phyloP scores from a whole-genome alignment of 768 basidiomycete species.

The Rhizopogon roseolus region DNA sequence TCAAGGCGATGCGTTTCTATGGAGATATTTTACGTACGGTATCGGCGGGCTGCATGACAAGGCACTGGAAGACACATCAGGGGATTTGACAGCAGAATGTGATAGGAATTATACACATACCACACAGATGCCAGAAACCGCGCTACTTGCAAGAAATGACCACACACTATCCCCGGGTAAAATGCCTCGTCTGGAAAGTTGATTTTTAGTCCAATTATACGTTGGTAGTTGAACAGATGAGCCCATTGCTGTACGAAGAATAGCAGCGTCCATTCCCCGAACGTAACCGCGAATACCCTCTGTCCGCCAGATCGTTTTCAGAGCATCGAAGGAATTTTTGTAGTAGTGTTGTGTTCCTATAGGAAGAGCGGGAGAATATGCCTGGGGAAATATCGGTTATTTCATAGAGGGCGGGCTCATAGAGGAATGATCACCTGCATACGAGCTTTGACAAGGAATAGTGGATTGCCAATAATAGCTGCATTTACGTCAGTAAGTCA shows the following conservation, averaged over 20 bases:
- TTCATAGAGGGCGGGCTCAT: not conserved
- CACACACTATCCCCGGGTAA: slow-evolving; percentile 72
- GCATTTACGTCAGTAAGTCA: not conserved
- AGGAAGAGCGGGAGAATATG: slow-evolving; percentile 91
- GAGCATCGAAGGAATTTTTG: slow-evolving; percentile 76
- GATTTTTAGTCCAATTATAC: slow-evolving; percentile 89
- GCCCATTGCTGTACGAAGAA: slow-evolving; percentile 92
- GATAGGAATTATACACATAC: slow-evolving; percentile 40
- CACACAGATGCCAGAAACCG: slow-evolving; percentile 88
- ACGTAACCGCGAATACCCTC: slow-evolving; percentile 80
- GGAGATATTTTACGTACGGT: slow-evolving; percentile 48
- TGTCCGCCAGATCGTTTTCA: slow-evolving; percentile 70
- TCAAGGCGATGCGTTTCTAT: not conserved
- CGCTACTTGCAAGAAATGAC: slow-evolving; percentile 86
- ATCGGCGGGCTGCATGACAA: slow-evolving; percentile 94
- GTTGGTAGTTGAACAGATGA: slow-evolving; percentile 94
- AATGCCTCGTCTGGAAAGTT: slow-evolving; percentile 63
- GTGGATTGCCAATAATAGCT: slow-evolving; percentile 81
- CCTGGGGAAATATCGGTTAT: slow-evolving; percentile 37
- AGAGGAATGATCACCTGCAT: slow-evolving; percentile 65
- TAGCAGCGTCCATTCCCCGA: slow-evolving; percentile 90
- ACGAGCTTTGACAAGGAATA: slow-evolving; percentile 94
- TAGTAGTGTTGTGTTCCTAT: slow-evolving; percentile 95
- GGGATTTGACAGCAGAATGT: not conserved
- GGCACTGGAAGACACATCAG: slow-evolving; percentile 34